Base-by-base conservation (phyloP, 257 asterid genomes). In the Solanum gracilifrons region DNA sequence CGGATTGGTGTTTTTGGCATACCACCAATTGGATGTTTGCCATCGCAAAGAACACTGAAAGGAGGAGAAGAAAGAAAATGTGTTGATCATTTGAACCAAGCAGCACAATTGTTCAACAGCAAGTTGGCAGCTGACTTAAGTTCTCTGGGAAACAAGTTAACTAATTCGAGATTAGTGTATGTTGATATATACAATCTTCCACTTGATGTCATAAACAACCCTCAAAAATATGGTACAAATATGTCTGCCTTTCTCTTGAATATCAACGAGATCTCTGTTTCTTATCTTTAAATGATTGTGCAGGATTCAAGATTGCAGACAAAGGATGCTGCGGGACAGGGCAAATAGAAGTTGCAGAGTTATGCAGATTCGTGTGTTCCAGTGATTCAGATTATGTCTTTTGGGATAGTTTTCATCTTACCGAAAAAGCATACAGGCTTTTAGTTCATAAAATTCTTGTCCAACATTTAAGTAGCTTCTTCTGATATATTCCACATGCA, bases 1-100 rank as follows among this genome's bases (percentile, higher is more conserved):
- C 89, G 93, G 88, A 92, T 95, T 35, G 94, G 90, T 20, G 91
- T 92, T 75, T 77, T 90, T 13, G 89, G 98, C 27, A 83, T 95
- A 37, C 97, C 98, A 7, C 95, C 98, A 37, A 86, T 93, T 0
- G 98, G 98, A 43, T 95, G 98, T 66, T 71, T 95, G 82, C 98
- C 98, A 73, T 93, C 97, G 20, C 95, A 93, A 25, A 94, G 98
- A 89, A 95, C 98, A 15, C 37, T 93, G 88, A 88, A 33, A 86
- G 98, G 98, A 13, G 98, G 98, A 29, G 66, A 64, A 3, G 64
- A 68, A 69, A 90, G 98, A 55, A 84, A 83, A 1, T 94, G 97
- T 35, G 94, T 89, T 8, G 93, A 90, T 3, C 60, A 85, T 21
- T 89, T 87, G 84, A 93, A 95, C 71, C 66, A 91, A 39, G 91